These are phyloP conservation scores for Alternaria alternata DNA, from an alignment of 2,329 filamentous ascomycete species.

Conservation along the genomic window DNA sequence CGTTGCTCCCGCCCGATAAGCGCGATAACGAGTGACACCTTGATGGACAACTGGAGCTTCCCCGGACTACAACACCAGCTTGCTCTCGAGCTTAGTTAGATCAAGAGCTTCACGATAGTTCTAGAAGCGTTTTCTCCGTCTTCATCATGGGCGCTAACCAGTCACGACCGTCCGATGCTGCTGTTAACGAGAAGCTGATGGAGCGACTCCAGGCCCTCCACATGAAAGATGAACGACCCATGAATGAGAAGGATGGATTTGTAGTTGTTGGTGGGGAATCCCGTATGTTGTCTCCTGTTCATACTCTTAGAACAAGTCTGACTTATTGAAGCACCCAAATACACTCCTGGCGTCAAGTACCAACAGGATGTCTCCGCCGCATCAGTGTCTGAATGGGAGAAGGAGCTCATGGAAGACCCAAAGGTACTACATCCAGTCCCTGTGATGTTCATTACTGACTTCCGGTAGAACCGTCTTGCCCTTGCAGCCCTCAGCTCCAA, in stretches of 20 bases:
- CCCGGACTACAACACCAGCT: constrained; percentile 9
- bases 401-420: constrained; percentile 69
- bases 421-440: constrained; percentile 57
- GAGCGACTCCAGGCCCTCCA: constrained; percentile 57
- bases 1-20: constrained; percentile 24
- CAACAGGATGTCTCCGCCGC: constrained; percentile 58
- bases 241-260: constrained; percentile 62
- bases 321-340: constrained; percentile 31
- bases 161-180: constrained; percentile 46
- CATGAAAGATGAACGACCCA: constrained; percentile 51
- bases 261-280: constrained; percentile 61
- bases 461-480: constrained; percentile 70
- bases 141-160: constrained; percentile 46
- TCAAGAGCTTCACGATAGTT: constrained; percentile 1
- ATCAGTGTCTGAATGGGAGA: constrained; percentile 67
- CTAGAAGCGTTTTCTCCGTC: background rate
- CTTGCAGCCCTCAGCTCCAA: constrained; percentile 75
- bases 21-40: constrained; percentile 26
- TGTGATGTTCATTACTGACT: background rate
- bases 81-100: background rate
- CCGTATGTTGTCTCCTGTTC: constrained; percentile 28
- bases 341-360: constrained; percentile 37
- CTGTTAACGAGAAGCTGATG: constrained; percentile 50
- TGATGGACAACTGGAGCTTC: constrained; percentile 18
- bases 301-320: background rate